Evolutionary conservation across 164 flowering plant genomes (phyloP), one percentile per base, ranked within the genome.

Genomic region (Stephania cephalantha): DNA sequence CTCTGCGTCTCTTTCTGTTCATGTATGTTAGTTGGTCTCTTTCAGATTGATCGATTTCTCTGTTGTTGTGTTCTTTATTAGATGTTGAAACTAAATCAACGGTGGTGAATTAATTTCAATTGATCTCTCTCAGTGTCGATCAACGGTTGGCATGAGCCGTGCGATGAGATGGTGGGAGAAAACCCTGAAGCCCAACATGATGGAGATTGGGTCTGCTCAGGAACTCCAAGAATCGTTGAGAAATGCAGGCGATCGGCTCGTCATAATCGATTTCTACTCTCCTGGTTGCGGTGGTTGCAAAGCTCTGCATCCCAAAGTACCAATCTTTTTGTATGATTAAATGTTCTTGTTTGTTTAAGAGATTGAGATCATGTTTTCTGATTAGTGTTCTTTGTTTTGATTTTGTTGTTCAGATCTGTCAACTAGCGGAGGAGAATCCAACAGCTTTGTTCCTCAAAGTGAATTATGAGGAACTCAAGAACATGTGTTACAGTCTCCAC

Each of bases 251-350:
- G 90, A 94, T 81, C 84, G 79, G 78, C 87, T 94, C 76, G 97
- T 88, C 35, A 79, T 94, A 13, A 73, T 92, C 68, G 97, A 90
- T 74, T 92, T 94, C 79, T 94, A 89, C 76, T 94, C 98, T 0
- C 97, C 97, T 81, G 91, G 96, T 69, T 94, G 98, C 81, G 98
- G 98, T 13, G 98, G 97, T 35, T 94, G 98, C 87, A 94, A 81
- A 84, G 81, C 97, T 82, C 88, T 94, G 25, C 97, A 92, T 82
- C 98, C 97, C 18, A 94, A 94, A 95, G 97, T 94, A 84, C 42
- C 2, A 35, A 35, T 35, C 42, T 35, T 35, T 35, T 35, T 35
- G 42, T 35, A 2, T 35, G 42, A 35, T 2, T 4, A 35, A 35
- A 35, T 35, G 42, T 35, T 35, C 42, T 35, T 35, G 42, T 35